phyloP scores from a whole-genome alignment of 177 flowering plant genomes.

The Telopea speciosissima region DNA sequence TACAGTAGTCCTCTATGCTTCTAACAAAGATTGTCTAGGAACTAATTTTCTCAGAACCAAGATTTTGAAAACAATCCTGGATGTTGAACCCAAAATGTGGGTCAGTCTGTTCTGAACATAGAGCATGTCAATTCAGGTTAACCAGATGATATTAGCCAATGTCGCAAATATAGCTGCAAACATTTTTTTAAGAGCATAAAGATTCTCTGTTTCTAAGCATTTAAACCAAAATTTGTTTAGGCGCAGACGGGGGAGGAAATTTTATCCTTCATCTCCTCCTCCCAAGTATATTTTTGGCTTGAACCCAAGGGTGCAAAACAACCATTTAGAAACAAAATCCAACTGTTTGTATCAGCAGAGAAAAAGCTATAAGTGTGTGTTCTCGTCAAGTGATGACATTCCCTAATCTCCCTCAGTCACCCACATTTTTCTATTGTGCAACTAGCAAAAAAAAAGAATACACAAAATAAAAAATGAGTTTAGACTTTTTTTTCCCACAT shows the following conservation, averaged over 20 bases:
- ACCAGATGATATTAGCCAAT: not conserved
- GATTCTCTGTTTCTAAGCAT: not conserved
- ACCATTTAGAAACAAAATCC: too few relatives aligned
- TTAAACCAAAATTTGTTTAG: too few relatives aligned
- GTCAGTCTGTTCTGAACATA: not conserved
- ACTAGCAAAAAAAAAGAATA: not conserved
- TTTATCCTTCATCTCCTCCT: not conserved
- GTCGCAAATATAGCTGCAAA: not conserved
- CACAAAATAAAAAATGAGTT: not conserved
- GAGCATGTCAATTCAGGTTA: not conserved
- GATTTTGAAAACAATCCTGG: not conserved
- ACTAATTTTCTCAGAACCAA: not conserved
- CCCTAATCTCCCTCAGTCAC: not conserved
- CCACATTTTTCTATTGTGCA: too few relatives aligned
- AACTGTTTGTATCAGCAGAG: not conserved
- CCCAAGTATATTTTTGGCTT: too few relatives aligned
- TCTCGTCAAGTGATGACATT: not conserved
- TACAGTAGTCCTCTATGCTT: too few relatives aligned
- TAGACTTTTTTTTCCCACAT: not conserved
- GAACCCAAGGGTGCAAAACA: not conserved
- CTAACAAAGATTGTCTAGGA: not conserved
- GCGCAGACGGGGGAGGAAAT: not conserved
- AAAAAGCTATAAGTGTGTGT: not conserved
- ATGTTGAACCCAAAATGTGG: not conserved
- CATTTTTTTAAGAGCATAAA: not conserved